Conservation (phyloP, 2,329 filamentous ascomycete genomes). For the Phaeosphaeriaceae sp. region DNA sequence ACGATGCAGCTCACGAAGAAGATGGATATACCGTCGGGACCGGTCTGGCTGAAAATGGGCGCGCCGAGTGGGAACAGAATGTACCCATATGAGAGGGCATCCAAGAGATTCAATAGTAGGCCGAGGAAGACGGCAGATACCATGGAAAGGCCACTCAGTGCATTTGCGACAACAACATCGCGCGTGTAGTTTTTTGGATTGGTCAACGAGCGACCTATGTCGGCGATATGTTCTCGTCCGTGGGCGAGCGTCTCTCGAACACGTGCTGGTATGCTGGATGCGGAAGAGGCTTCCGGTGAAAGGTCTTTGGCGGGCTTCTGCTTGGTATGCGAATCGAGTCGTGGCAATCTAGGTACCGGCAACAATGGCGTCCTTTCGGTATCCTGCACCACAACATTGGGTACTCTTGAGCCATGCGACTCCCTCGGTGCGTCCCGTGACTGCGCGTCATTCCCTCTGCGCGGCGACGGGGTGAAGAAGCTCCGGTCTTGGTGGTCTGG, state of each 20-base stretch:
- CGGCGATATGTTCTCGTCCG: constrained; percentile 30
- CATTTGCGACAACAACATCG: constrained; percentile 69
- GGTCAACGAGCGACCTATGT: constrained; percentile 46
- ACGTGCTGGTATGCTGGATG: constrained; percentile 21
- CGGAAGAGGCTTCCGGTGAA: constrained; percentile 31
- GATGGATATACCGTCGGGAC: constrained; percentile 94
- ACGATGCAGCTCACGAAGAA: constrained; percentile 98
- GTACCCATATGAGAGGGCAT: constrained; percentile 89
- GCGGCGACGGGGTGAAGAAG: constrained; percentile 33
- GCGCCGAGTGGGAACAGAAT: constrained; percentile 93
- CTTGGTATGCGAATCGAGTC: constrained; percentile 25
- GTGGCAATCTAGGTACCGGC: constrained; percentile 39
- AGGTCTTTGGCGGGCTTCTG: constrained; percentile 15
- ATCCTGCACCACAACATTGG: constrained; percentile 39
- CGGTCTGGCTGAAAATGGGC: constrained; percentile 83
- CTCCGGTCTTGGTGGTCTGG: constrained; percentile 19
- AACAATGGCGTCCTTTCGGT: constrained; percentile 51
- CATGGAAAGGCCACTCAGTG: constrained; percentile 71
- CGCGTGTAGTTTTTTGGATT: constrained; percentile 78
- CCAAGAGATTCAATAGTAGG: constrained; percentile 87
- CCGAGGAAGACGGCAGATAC: constrained; percentile 89
- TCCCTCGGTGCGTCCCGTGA: constrained; percentile 6
- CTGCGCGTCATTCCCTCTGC: constrained; percentile 5
- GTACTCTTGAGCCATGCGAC: constrained; percentile 12
- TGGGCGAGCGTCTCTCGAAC: constrained; percentile 26